A percentile compares a stretch with the other conserved stretches of the same genome.
phyloP scores from a whole-genome alignment of 2,329 filamentous ascomycete species.

The Penicillium sp. region DNA sequence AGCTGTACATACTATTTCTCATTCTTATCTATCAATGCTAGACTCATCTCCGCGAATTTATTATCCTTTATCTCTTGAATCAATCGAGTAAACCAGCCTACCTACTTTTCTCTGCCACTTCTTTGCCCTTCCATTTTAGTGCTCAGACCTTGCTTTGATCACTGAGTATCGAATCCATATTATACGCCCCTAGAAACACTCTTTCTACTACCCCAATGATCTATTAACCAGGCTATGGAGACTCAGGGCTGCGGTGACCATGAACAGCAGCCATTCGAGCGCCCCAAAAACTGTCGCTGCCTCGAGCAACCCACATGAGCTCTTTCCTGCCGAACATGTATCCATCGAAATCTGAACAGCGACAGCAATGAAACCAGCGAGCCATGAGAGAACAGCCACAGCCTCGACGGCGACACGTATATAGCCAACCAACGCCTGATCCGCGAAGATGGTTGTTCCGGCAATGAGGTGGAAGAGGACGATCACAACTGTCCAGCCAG shows the following conservation, averaged over 20 bases:
- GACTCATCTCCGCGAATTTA: too few relatives aligned
- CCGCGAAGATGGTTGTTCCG: background rate
- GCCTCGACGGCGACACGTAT: conserved; percentile 2
- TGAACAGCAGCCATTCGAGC: background rate
- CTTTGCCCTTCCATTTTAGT: too few relatives aligned
- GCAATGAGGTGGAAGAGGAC: conserved; percentile 4
- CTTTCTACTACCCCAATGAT: too few relatives aligned
- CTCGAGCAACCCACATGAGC: background rate
- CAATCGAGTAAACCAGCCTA: too few relatives aligned
- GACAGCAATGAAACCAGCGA: conserved; percentile 11
- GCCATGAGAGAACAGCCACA: conserved; percentile 9
- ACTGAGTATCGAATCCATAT: too few relatives aligned
- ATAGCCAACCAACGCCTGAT: conserved; percentile 3
- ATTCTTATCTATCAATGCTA: background rate
- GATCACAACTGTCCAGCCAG: conserved; percentile 3
- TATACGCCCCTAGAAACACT: too few relatives aligned
- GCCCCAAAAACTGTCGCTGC: background rate
- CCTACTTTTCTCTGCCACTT: too few relatives aligned
- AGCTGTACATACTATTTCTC: background rate
- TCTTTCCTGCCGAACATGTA: background rate
- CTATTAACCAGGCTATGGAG: too few relatives aligned
- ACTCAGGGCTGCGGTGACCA: background rate
- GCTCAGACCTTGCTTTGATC: too few relatives aligned
- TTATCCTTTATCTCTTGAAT: too few relatives aligned
- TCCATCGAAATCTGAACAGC: background rate